Percentiles rank a stretch among this genome's conserved stretches.
phyloP scores from a whole-genome alignment of 208 protist species.

The Leishmania gerbilli region DNA sequence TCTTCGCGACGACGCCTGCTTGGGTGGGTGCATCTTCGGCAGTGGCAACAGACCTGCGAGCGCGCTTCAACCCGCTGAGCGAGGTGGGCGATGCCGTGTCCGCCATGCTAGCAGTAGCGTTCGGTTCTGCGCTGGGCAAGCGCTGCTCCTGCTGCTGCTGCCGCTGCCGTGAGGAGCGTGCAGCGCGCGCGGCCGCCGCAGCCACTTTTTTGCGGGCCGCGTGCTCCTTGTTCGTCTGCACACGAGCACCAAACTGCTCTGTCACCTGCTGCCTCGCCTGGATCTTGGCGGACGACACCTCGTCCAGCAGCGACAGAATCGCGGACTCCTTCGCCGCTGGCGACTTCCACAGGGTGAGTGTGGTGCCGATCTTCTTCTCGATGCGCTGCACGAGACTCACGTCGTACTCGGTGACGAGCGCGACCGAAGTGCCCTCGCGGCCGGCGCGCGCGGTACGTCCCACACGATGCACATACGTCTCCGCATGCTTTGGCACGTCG shows the following conservation, averaged over 20 bases:
- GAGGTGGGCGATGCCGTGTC: not conserved
- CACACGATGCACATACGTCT: constrained; percentile 98
- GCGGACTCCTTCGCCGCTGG: constrained; percentile 50
- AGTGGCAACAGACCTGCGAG: not conserved
- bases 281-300: constrained; percentile 81
- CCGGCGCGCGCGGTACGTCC: constrained; percentile 96
- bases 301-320: constrained; percentile 74
- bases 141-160: not conserved
- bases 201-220: constrained; percentile 37
- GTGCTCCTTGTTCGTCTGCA: constrained; percentile 63
- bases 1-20: not conserved
- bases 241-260: constrained; percentile 74
- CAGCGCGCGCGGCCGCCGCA: constrained; percentile 4
- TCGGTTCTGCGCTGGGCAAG: not conserved
- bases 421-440: constrained; percentile 62
- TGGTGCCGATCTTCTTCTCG: constrained; percentile 48
- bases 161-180: not conserved
- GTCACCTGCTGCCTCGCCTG: constrained; percentile 79
- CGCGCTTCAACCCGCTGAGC: not conserved
- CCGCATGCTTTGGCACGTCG: constrained; percentile 95
- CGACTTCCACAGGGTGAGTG: constrained; percentile 51
- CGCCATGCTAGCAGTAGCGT: not conserved
- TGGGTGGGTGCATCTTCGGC: not conserved
- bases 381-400: constrained; percentile 73
- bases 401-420: constrained; percentile 83